These are phyloP conservation scores for Nicotiana knightiana DNA, from an alignment of 257 asterid species.

Conservation along the genomic window DNA sequence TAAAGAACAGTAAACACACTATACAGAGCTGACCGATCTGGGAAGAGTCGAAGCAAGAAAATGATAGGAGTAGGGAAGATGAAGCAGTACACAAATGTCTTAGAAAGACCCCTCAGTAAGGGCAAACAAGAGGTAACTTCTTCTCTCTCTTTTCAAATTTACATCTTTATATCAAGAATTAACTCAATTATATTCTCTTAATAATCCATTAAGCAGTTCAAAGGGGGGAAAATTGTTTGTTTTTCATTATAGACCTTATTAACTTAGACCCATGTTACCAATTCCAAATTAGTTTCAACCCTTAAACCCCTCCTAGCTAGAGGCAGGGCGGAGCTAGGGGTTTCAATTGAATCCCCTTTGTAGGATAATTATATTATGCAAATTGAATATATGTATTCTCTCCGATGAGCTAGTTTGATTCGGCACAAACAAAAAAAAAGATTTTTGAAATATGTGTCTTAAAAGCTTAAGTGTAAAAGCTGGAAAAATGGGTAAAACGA, in stretches of 20 bases:
- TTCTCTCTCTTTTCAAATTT: background rate
- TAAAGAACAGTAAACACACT: background rate
- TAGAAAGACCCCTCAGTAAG: slow-evolving; percentile 83
- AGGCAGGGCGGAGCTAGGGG: too few species aligned
- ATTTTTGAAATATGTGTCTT: too few species aligned
- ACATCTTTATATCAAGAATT: background rate
- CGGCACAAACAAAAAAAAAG: too few species aligned
- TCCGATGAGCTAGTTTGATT: too few species aligned
- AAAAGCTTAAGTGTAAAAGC: too few species aligned
- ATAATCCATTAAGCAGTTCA: background rate
- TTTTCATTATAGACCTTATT: background rate
- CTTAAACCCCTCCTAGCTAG: background rate
- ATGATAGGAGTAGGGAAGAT: slow-evolving; percentile 90
- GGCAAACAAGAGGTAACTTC: slow-evolving; percentile 88
- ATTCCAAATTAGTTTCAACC: background rate
- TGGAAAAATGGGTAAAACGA: too few species aligned
- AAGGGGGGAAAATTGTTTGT: background rate
- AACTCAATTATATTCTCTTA: background rate
- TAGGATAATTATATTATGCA: too few species aligned
- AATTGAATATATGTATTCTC: too few species aligned
- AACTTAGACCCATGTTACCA: background rate
- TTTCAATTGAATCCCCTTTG: too few species aligned
- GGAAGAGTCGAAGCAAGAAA: background rate
- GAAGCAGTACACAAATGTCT: slow-evolving; percentile 76
- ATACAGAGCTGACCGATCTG: background rate